phyloP scores from a whole-genome alignment of 1,139 yeast genomes.

The Debaryomycetaceae sp. region DNA sequence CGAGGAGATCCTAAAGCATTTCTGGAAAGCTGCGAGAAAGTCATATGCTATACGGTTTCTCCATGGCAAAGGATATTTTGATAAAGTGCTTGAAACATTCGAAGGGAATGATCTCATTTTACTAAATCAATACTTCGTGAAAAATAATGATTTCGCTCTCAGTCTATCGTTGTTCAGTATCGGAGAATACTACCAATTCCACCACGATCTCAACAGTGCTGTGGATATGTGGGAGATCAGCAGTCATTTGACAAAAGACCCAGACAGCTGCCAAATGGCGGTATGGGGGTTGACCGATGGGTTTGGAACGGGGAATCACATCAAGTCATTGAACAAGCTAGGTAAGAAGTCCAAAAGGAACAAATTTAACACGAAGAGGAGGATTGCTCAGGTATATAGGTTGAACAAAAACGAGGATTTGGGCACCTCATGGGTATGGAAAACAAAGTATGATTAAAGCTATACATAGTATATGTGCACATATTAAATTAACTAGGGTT shows the following conservation, averaged over 20 bases:
- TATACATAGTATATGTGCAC: constrained; percentile 3
- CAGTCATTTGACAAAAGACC: constrained; percentile 17
- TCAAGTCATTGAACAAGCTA: constrained; percentile 7
- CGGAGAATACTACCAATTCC: constrained; percentile 18
- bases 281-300: constrained; percentile 21
- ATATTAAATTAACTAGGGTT: neutral
- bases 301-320: constrained; percentile 17
- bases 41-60: constrained; percentile 13
- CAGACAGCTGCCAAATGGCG: constrained; percentile 20
- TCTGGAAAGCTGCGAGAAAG: constrained; percentile 17
- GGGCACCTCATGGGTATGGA: constrained; percentile 19
- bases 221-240: constrained; percentile 22
- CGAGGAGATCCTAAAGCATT: constrained; percentile 15
- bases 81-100: constrained; percentile 3
- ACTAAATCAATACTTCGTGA: constrained; percentile 12
- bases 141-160: constrained; percentile 19
- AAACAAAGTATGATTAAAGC: constrained; percentile 10
- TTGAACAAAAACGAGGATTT: constrained; percentile 13
- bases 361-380: constrained; percentile 18
- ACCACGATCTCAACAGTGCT: constrained; percentile 14
- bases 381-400: constrained; percentile 23
- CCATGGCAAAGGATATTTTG: constrained; percentile 9
- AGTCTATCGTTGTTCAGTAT: constrained; percentile 16
- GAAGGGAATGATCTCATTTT: constrained; percentile 6
- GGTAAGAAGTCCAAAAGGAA: constrained; percentile 14